These are phyloP conservation scores for Kandelia obovata DNA, from an alignment of 345 rosid species.

Conservation along the genomic window DNA sequence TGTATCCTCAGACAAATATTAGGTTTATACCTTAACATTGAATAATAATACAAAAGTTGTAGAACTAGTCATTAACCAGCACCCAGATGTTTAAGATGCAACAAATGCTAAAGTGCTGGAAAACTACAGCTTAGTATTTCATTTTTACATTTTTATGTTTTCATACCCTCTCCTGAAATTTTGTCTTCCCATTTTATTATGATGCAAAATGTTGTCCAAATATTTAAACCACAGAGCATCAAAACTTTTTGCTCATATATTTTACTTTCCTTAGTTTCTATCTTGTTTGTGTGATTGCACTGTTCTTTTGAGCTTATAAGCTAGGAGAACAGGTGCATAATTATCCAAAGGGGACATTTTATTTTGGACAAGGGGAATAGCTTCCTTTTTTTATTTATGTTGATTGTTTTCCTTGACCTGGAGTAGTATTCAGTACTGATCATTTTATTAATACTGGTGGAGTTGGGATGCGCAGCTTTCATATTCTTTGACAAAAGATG, in stretches of 20 bases:
- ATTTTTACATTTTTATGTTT: conserved; percentile 1
- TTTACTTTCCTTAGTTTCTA: too few species aligned
- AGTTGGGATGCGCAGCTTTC: conserved; percentile 91
- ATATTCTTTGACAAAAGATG: conserved; percentile 83
- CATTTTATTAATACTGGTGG: conserved; percentile 68
- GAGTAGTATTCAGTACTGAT: conserved; percentile 70
- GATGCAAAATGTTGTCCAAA: neutral
- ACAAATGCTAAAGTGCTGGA: neutral
- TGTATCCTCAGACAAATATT: conserved; percentile 57
- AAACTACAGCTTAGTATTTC: neutral
- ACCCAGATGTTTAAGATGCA: neutral
- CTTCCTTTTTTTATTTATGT: conserved; percentile 2
- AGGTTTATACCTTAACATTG: neutral
- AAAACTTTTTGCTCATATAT: neutral
- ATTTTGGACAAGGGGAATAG: too few species aligned
- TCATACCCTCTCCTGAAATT: neutral
- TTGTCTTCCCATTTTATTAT: neutral
- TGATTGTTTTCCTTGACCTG: conserved; percentile 56
- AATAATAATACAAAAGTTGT: neutral
- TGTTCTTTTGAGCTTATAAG: too few species aligned
- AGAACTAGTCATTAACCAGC: neutral
- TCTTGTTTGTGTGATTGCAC: too few species aligned
- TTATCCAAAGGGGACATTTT: too few species aligned
- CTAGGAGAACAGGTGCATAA: too few species aligned
- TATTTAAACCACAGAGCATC: neutral